phyloP scores from a whole-genome alignment of 2,329 filamentous ascomycete genomes.

The Colletotrichum sp. region DNA sequence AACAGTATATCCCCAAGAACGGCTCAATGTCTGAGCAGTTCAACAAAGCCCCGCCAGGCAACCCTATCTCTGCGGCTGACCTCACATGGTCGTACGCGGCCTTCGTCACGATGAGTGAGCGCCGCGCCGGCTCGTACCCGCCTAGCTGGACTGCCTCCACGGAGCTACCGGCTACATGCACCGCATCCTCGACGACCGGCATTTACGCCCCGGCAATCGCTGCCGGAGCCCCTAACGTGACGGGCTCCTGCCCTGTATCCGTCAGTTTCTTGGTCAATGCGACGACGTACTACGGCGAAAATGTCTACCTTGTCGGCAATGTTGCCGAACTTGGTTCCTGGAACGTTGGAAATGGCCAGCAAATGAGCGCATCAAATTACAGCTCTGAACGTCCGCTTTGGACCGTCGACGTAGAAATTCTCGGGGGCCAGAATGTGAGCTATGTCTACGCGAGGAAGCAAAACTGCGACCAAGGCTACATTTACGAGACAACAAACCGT shows the following conservation, averaged over 20 bases:
- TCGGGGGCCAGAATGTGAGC: slow-evolving; percentile 43
- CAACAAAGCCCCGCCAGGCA: slow-evolving; percentile 37
- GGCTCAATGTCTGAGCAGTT: slow-evolving; percentile 57
- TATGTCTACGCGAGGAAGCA: slow-evolving; percentile 52
- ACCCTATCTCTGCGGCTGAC: slow-evolving; percentile 49
- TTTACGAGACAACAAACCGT: slow-evolving; percentile 50
- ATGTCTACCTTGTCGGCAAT: slow-evolving; percentile 48
- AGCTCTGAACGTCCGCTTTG: slow-evolving; percentile 47
- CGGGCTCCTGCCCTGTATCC: slow-evolving; percentile 32
- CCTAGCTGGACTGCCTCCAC: slow-evolving; percentile 29
- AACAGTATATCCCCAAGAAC: slow-evolving; percentile 51
- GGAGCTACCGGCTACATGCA: slow-evolving; percentile 31
- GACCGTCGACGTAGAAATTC: slow-evolving; percentile 43
- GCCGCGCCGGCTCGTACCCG: slow-evolving; percentile 38
- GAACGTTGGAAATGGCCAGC: slow-evolving; percentile 41
- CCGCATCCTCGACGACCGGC: slow-evolving; percentile 26
- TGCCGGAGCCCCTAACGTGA: slow-evolving; percentile 38
- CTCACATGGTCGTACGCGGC: slow-evolving; percentile 59
- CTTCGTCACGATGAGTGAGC: slow-evolving; percentile 50
- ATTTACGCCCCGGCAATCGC: slow-evolving; percentile 37
- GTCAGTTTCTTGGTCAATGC: slow-evolving; percentile 52
- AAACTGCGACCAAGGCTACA: slow-evolving; percentile 43
- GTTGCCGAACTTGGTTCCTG: slow-evolving; percentile 47
- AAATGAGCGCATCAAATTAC: slow-evolving; percentile 45
- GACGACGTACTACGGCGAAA: slow-evolving; percentile 52